phyloP scores from a whole-genome alignment of 2,329 filamentous ascomycete genomes.

The Colletotrichum sp. region DNA sequence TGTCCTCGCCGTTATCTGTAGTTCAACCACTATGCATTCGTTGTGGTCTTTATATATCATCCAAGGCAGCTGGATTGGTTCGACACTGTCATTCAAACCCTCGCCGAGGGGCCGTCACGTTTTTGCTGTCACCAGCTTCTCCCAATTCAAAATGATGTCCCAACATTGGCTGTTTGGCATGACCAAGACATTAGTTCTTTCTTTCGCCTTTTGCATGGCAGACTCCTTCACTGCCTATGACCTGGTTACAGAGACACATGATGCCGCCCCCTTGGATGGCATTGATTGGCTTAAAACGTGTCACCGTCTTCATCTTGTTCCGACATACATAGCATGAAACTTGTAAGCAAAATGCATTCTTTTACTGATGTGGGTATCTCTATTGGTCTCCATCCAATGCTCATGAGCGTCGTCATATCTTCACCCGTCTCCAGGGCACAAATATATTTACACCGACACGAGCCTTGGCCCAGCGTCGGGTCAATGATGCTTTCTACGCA shows the following conservation, averaged over 20 bases:
- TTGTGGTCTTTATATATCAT: rapidly evolving
- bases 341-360: neutral
- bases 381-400: neutral
- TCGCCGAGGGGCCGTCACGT: neutral
- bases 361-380: conserved; percentile 12
- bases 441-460: too few relatives aligned
- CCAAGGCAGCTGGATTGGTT: neutral
- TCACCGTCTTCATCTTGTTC: neutral
- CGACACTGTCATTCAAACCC: neutral
- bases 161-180: neutral
- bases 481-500: neutral
- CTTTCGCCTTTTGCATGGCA: rapidly evolving
- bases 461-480: neutral
- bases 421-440: neutral
- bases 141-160: neutral
- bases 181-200: neutral
- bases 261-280: rapidly evolving
- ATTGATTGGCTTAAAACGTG: rapidly evolving
- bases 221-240: neutral
- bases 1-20: neutral
- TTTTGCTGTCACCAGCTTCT: neutral
- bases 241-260: neutral
- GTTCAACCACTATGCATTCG: neutral
- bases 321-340: rapidly evolving
- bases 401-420: neutral